These are phyloP conservation scores for Usnea hakonensis DNA, from an alignment of 495 filamentous ascomycete species.

Conservation along the genomic window DNA sequence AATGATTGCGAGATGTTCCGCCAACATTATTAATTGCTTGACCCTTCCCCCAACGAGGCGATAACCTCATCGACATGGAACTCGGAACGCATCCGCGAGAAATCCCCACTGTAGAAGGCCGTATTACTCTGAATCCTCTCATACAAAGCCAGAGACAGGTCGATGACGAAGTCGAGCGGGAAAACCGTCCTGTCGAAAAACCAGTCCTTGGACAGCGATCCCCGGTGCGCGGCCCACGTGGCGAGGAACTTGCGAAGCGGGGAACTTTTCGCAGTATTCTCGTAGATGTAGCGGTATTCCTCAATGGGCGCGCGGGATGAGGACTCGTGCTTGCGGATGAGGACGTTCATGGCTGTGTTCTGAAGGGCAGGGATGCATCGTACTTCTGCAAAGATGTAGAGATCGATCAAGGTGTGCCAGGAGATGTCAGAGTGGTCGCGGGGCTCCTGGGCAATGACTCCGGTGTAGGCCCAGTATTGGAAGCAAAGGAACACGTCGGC, in stretches of 20 bases:
- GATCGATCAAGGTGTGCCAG: not conserved
- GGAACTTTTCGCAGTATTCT: not conserved
- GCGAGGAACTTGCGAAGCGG: not conserved
- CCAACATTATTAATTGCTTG: not conserved
- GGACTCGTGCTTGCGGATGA: not conserved
- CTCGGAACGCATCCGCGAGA: not conserved
- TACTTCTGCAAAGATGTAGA: not conserved
- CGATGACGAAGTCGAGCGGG: not conserved
- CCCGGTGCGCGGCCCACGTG: not conserved
- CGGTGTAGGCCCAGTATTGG: slow-evolving; percentile 14
- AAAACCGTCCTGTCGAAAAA: not conserved
- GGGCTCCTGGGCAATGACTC: not conserved
- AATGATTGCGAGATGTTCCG: not conserved
- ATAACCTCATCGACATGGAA: not conserved
- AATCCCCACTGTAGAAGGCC: too few relatives aligned
- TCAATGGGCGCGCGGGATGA: not conserved
- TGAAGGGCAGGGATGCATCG: not conserved
- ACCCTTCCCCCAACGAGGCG: not conserved
- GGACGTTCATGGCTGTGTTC: not conserved
- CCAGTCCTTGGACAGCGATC: not conserved
- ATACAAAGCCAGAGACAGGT: not conserved
- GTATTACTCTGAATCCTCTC: not conserved
- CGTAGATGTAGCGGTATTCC: not conserved
- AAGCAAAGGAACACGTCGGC: slow-evolving; percentile 11
- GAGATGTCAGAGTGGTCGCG: not conserved